Evolutionary conservation across 768 basidiomycete species (phyloP).

Genomic region (Albatrellus ellisii): DNA sequence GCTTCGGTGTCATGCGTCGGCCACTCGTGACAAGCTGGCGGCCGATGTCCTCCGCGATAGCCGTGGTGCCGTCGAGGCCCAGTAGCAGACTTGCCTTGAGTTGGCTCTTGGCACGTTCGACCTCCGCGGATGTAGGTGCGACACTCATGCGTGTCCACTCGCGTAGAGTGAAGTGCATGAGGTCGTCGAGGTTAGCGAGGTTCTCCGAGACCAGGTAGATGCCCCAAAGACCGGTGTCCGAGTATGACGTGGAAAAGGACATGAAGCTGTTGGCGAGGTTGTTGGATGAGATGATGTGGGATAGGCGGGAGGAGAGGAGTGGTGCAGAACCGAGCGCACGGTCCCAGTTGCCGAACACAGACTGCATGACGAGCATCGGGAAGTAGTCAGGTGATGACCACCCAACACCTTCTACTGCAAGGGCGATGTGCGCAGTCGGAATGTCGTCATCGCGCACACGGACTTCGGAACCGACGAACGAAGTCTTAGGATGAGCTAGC

Average conservation of each 20-base stretch:
- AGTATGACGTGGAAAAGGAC: conserved; percentile 98
- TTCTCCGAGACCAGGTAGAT: conserved; percentile 97
- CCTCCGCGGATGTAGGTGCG: conserved; percentile 48
- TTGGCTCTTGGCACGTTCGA: conserved; percentile 97
- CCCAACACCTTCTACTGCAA: conserved; percentile 95
- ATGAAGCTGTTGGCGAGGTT: conserved; percentile 99
- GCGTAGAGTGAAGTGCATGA: conserved; percentile 85
- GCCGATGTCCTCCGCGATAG: conserved; percentile 97
- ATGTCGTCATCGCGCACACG: conserved; percentile 88
- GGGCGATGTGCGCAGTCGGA: conserved; percentile 83
- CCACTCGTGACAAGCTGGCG: conserved; percentile 93
- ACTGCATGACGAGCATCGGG: conserved; percentile 98
- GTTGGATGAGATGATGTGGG: conserved; percentile 81
- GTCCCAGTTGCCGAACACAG: conserved; percentile 99
- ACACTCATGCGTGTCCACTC: conserved; percentile 96
- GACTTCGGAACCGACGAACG: conserved; percentile 90
- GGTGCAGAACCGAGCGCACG: conserved; percentile 85
- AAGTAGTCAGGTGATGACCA: conserved; percentile 99
- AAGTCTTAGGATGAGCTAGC: conserved; percentile 58
- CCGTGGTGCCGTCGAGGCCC: conserved; percentile 89
- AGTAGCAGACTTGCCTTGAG: conserved; percentile 91
- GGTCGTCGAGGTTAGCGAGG: conserved; percentile 83
- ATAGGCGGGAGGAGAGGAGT: conserved; percentile 81
- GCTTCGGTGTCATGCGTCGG: conserved; percentile 76
- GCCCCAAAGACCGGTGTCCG: conserved; percentile 98